Conservation (phyloP, 2,329 filamentous ascomycete species). For the Cladosporium phlei region DNA sequence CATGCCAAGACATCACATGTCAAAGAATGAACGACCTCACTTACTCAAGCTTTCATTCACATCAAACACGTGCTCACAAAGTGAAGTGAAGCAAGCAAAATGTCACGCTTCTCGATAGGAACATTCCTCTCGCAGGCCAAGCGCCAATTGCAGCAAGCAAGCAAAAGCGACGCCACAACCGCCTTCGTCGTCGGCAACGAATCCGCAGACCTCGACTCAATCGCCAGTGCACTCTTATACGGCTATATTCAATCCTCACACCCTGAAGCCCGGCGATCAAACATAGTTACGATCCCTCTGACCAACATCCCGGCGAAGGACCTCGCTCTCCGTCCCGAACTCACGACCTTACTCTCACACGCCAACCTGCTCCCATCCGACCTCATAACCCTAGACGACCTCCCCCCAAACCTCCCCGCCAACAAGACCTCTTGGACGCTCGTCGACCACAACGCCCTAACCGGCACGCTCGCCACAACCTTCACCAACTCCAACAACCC, state of each 20-base stretch:
- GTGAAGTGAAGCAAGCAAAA: constrained; percentile 5
- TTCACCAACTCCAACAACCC: constrained; percentile 1
- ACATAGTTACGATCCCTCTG: constrained; percentile 63
- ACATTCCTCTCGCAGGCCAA: constrained; percentile 45
- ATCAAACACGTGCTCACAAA: not conserved
- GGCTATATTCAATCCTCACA: constrained; percentile 67
- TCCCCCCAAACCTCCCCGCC: constrained; percentile 42
- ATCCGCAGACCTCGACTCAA: constrained; percentile 71
- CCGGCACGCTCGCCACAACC: constrained; percentile 51
- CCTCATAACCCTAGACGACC: constrained; percentile 61
- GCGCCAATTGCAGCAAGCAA: constrained; percentile 36
- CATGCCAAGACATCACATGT: not conserved
- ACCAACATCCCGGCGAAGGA: constrained; percentile 66
- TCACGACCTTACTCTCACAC: constrained; percentile 58
- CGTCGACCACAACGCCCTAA: constrained; percentile 74
- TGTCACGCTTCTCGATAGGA: constrained; percentile 43
- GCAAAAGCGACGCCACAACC: constrained; percentile 37
- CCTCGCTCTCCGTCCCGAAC: constrained; percentile 67
- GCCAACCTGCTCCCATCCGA: constrained; percentile 57
- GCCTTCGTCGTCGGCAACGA: constrained; percentile 52
- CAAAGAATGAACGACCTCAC: too few species aligned
- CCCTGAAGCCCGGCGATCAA: constrained; percentile 41
- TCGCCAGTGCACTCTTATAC: constrained; percentile 68
- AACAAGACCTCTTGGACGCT: constrained; percentile 63
- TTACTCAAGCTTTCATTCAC: too few species aligned